Base-by-base conservation (phyloP, 495 filamentous ascomycete species). In the Penicillium bialowiezense region DNA sequence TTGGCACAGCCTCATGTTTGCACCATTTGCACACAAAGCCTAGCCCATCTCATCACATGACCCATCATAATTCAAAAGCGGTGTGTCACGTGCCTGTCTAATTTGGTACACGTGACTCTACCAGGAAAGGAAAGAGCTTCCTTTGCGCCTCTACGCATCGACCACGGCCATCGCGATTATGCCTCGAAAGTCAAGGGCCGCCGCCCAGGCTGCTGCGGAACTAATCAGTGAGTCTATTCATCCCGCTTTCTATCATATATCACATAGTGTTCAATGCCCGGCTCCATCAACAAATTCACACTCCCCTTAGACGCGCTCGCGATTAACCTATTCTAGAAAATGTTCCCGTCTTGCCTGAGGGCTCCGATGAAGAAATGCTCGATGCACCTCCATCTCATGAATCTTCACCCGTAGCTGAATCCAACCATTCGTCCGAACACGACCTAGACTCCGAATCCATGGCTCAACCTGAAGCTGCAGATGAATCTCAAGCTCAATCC, bases 141-240 rank as follows among this genome's bases (percentile, higher is more conserved):
- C 20, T 46, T 44, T 48, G 54, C 52, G 46, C 52, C 42, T 36
- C n/a, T 35, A 58, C 44, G 35, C 52, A 26, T 49, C 29, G 14
- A 39, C 23, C 43, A 23, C 44, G 29, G 29, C 28, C 47, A 43
- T 39, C 41, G 33, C 41, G 54, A 50, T 12, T n/a, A 80, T 80
- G 77, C 71, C 72, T 35, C 63, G 77, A 54, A 72, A 70, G 52
- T 65, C 71, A 31, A 59, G 76, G 52, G 71, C 72, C 18, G 74
- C 74, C 51, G 74, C 74, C 31, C 74, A 77, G 52, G 71, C 74
- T 42, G 74, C 74, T 39, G 73, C 73, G 14, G 69, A 78, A 47
- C 74, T 69, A 28, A 62, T 75, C 56, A 67, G 76, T 79, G 55
- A 48, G 64, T 63, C n/a, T n/a, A n/a, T n/a, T n/a, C n/a, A n/a